Conservation (phyloP, 2,329 filamentous ascomycete genomes). For the Coniochaeta sp. region DNA sequence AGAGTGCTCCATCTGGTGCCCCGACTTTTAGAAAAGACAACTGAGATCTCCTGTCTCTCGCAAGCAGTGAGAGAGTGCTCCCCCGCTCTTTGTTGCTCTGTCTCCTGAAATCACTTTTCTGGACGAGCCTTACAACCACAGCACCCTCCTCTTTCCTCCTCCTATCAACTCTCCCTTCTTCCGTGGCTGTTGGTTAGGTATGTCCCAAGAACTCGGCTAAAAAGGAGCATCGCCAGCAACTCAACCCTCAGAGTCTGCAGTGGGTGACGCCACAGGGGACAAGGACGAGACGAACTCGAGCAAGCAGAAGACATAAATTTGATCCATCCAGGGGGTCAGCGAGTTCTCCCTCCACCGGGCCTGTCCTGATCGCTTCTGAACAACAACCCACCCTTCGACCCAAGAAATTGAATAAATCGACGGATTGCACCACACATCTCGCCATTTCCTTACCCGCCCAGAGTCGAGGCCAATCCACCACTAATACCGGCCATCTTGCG, state of each 20-base stretch:
- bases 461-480: conserved; percentile 25
- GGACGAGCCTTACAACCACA: background rate
- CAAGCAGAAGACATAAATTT: background rate
- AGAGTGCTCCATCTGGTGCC: too few species aligned
- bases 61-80: background rate
- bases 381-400: conserved; percentile 5
- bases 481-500: conserved; percentile 27
- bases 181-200: background rate
- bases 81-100: background rate
- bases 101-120: background rate
- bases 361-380: conserved; percentile 5
- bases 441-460: conserved; percentile 26
- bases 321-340: background rate
- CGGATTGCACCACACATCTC: conserved; percentile 24
- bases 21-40: background rate
- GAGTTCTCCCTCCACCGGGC: background rate
- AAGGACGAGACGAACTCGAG: background rate
- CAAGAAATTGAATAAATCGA: conserved; percentile 18
- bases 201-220: background rate
- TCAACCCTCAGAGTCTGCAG: background rate
- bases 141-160: background rate
- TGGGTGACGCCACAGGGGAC: background rate
- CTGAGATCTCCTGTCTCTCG: background rate
- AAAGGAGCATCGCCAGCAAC: background rate
- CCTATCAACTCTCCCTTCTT: background rate